Evolutionary conservation across 1,284 basidiomycete species (phyloP).

Genomic region (Irpex sp.): DNA sequence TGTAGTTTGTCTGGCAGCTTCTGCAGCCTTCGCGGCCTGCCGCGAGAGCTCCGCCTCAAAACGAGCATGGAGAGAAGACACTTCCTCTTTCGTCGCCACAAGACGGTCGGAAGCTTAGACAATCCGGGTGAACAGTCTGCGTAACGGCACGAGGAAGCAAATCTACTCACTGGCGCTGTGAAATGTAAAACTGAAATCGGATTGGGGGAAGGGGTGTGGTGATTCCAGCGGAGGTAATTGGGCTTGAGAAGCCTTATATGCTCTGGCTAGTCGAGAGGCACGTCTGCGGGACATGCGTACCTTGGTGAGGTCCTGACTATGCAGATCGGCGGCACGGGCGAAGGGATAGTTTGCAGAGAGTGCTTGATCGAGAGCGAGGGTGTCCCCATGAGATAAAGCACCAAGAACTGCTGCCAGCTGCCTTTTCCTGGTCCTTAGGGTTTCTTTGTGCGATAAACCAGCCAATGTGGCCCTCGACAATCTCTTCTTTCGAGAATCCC

Average conservation of each 20-base stretch:
- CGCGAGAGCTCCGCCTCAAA: slow-evolving; percentile 70
- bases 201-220: slow-evolving; percentile 35
- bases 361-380: slow-evolving; percentile 71
- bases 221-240: slow-evolving; percentile 11
- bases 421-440: slow-evolving; percentile 61
- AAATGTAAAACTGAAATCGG: slow-evolving; percentile 56
- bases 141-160: slow-evolving; percentile 14
- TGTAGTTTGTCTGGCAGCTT: slow-evolving; percentile 45
- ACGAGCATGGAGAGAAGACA: slow-evolving; percentile 54
- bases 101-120: slow-evolving; percentile 65
- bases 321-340: slow-evolving; percentile 25
- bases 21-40: slow-evolving; percentile 57
- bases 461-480: slow-evolving; percentile 59
- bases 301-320: slow-evolving; percentile 20
- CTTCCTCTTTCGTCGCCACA: slow-evolving; percentile 62
- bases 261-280: slow-evolving; percentile 26
- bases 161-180: slow-evolving; percentile 64
- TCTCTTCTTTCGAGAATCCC: slow-evolving; percentile 37
- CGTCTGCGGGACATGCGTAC: slow-evolving; percentile 30
- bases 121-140: slow-evolving; percentile 7
- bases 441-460: slow-evolving; percentile 70
- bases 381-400: slow-evolving; percentile 57
- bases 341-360: slow-evolving; percentile 61
- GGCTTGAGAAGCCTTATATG: slow-evolving; percentile 19
- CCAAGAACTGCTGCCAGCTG: slow-evolving; percentile 67